Percentiles rank a stretch among this genome's conserved stretches.
Evolutionary conservation across 257 asterid species (phyloP).

Genomic region (Leonotis leonurus): DNA sequence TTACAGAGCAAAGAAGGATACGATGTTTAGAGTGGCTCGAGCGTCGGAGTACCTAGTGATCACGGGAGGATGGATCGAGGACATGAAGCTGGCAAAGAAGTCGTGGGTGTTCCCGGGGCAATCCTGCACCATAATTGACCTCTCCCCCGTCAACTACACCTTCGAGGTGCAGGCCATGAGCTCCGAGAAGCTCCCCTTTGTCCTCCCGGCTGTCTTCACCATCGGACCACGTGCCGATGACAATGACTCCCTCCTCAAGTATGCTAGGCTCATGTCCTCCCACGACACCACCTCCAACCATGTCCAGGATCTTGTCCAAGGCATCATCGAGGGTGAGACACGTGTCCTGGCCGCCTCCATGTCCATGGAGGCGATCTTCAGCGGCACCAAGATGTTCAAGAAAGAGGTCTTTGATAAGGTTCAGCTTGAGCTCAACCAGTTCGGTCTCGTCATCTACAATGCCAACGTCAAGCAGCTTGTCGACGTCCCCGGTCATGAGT

Average conservation of each 20-base stretch:
- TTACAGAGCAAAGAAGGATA: not conserved
- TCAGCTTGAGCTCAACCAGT: slow-evolving; percentile 56
- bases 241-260: slow-evolving; percentile 32
- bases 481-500: slow-evolving; percentile 62
- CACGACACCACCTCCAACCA: slow-evolving; percentile 57
- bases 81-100: slow-evolving; percentile 45
- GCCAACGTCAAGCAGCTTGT: slow-evolving; percentile 71
- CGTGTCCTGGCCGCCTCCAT: slow-evolving; percentile 62
- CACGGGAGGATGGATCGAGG: slow-evolving; percentile 43
- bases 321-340: slow-evolving; percentile 72
- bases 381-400: slow-evolving; percentile 55
- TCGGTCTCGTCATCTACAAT: slow-evolving; percentile 54
- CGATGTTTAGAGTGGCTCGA: slow-evolving; percentile 45
- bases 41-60: slow-evolving; percentile 72
- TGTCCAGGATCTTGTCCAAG: slow-evolving; percentile 53
- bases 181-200: slow-evolving; percentile 64
- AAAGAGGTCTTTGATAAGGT: slow-evolving; percentile 59
- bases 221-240: slow-evolving; percentile 53
- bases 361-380: slow-evolving; percentile 65
- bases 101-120: slow-evolving; percentile 64
- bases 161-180: slow-evolving; percentile 78
- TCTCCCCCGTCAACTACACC: slow-evolving; percentile 64
- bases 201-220: slow-evolving; percentile 74
- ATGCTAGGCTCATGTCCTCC: slow-evolving; percentile 57
- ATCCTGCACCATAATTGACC: slow-evolving; percentile 30